phyloP scores from a whole-genome alignment of 2,329 filamentous ascomycete species.

The Fusarium sp. region DNA sequence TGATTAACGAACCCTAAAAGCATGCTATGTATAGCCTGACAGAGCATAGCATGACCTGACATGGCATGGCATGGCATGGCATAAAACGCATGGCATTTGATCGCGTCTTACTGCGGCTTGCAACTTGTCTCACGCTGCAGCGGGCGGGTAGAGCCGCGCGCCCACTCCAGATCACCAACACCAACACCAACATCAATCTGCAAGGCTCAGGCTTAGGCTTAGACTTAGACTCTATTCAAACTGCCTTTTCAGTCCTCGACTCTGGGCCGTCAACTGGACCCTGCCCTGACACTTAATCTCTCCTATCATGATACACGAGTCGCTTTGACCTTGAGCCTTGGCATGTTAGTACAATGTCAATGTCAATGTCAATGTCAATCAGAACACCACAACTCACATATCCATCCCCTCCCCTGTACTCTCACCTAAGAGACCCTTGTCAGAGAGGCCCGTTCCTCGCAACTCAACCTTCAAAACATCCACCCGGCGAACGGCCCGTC shows the following conservation, averaged over 20 bases:
- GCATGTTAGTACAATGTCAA: conserved; percentile 15
- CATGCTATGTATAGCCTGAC: conserved; percentile 1
- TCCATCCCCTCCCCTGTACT: conserved; percentile 9
- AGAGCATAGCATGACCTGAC: conserved; percentile 9
- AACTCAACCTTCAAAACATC: conserved; percentile 23
- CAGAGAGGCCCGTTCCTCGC: conserved; percentile 21
- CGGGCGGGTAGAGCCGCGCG: conserved; percentile 38
- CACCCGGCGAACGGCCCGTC: conserved; percentile 28
- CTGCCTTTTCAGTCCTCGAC: conserved; percentile 3
- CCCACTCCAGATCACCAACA: conserved; percentile 25
- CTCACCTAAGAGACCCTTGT: conserved; percentile 12
- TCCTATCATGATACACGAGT: conserved; percentile 17
- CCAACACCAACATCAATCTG: conserved; percentile 15
- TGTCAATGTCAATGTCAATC: conserved; percentile 12
- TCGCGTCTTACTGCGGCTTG: conserved; percentile 15
- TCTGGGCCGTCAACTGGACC: not conserved
- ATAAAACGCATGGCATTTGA: conserved; percentile 24
- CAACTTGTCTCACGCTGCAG: conserved; percentile 38
- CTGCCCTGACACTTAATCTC: conserved; percentile 11
- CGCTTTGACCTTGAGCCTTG: conserved; percentile 10
- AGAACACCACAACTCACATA: conserved; percentile 20
- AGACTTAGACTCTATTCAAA: not conserved
- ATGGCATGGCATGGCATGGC: conserved; percentile 18
- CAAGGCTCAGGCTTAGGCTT: conserved; percentile 19
- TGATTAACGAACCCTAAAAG: not conserved